A percentile compares a stretch with the other conserved stretches of the same genome.
Evolutionary conservation across 805 yeast species (phyloP).

Genomic region (Cephaloascus fragrans): DNA sequence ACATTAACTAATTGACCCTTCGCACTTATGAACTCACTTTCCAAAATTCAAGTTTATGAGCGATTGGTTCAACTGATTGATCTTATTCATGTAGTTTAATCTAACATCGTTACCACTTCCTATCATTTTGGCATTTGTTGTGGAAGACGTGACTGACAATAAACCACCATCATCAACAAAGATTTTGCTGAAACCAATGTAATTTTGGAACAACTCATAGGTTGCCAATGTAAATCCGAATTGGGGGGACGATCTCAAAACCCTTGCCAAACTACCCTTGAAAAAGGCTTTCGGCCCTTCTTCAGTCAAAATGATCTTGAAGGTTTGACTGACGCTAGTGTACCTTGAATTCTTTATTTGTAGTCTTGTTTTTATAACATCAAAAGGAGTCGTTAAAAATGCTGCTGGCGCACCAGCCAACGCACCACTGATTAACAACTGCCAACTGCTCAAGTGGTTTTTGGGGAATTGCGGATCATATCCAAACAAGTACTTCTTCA

Average conservation of each 20-base stretch:
- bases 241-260: constrained; percentile 92
- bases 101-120: not conserved
- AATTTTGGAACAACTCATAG: constrained; percentile 77
- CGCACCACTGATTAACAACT: constrained; percentile 80
- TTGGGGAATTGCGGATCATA: constrained; percentile 66
- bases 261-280: constrained; percentile 95
- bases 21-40: too few species aligned
- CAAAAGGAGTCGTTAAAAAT: constrained; percentile 91
- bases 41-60: not conserved
- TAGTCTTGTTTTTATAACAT: constrained; percentile 90
- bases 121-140: too few species aligned
- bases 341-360: constrained; percentile 77
- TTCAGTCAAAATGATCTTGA: constrained; percentile 59
- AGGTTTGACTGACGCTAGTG: constrained; percentile 71
- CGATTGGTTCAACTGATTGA: not conserved
- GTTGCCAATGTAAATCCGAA: constrained; percentile 98
- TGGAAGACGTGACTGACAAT: too few species aligned
- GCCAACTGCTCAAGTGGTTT: constrained; percentile 66
- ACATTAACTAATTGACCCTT: too few species aligned
- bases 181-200: constrained; percentile 54
- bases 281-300: constrained; percentile 84
- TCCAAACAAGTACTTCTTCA: constrained; percentile 71
- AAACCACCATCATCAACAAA: not conserved
- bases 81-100: not conserved
- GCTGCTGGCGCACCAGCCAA: constrained; percentile 98